Percentiles rank a stretch among this genome's conserved stretches.
phyloP scores from a whole-genome alignment of 345 rosid genomes.

The Dimocarpus longan region DNA sequence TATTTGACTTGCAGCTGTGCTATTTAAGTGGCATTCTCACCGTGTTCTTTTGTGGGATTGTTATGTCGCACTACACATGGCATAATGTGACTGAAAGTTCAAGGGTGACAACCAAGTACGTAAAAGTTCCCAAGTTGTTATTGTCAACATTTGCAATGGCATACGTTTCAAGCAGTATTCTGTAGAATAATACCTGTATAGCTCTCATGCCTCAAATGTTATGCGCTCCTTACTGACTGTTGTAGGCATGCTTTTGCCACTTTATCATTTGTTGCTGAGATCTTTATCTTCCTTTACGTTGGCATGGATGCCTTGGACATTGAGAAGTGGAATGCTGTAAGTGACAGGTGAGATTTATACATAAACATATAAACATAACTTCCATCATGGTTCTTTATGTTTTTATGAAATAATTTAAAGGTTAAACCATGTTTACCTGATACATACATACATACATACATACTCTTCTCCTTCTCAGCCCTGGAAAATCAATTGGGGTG shows the following conservation, averaged over 20 bases:
- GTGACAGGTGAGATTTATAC: conserved; percentile 62
- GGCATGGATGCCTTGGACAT: conserved; percentile 99
- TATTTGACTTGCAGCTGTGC: conserved; percentile 60
- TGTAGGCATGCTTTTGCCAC: conserved; percentile 92
- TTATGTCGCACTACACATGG: conserved; percentile 98
- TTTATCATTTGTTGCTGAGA: conserved; percentile 87
- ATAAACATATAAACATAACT: background rate
- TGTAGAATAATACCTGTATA: background rate
- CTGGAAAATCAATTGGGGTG: conserved; percentile 69
- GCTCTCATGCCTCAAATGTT: conserved; percentile 16
- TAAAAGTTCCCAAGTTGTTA: conserved; percentile 9
- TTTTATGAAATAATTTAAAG: background rate
- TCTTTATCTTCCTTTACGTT: conserved; percentile 93
- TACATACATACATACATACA: too few species aligned
- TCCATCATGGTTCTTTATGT: background rate
- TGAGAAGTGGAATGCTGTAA: conserved; percentile 81
- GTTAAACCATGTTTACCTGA: background rate
- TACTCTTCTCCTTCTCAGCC: conserved; percentile 47
- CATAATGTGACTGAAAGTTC: conserved; percentile 91
- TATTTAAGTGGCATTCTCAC: conserved; percentile 88
- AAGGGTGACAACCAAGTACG: conserved; percentile 89
- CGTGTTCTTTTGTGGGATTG: conserved; percentile 94
- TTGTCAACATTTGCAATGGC: conserved; percentile 2
- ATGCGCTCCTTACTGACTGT: conserved; percentile 11
- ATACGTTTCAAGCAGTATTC: background rate